Evolutionary conservation across 106 monocot genomes (phyloP), one percentile per base, ranked within the genome.

Genomic region (Dioscorea alata): DNA sequence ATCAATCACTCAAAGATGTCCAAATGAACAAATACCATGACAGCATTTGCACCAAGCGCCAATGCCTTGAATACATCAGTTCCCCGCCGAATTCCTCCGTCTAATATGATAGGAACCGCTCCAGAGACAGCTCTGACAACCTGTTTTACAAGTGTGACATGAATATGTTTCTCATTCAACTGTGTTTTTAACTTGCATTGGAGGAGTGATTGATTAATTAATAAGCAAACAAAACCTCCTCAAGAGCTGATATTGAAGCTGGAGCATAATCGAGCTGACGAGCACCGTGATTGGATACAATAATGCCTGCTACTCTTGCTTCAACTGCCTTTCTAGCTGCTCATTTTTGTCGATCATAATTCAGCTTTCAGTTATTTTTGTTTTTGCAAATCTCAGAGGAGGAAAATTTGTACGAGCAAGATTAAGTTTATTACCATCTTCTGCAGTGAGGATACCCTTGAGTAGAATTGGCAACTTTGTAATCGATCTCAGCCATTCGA

Each of bases 261-360:
- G 87, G 89, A 25, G 75, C 64, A 65, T 94, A 89, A 74, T 94
- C 93, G 54, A 94, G 84, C 75, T 94, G 93, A 18, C 89, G 89
- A 23, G 73, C 89, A 57, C 89, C 93, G 63, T 94, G 93, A 50
- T 94, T 94, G 59, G 94, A 94, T 31, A 94, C 94, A 57, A 94
- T 70, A 53, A 94, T 85, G 21, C 90, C 90, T 16, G 90, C 85
- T 64, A 73, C 83, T 22, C 94, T 90, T 49, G 64, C 57, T 42
- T 90, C 85, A 5, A 82, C 74, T 33, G 89, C 85, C 57, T 72
- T 89, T 77, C 53, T 63, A 64, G 89, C 89, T 89, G 79, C 31
- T 75, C 24, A 75, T 49, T 8, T 56, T 73, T 42, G 49, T 14
- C 16, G 18, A 57, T 24, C 5, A 7, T 14, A 49, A 59, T 60